phyloP scores from a whole-genome alignment of 1,284 basidiomycete genomes.

The Rhodotorula mucilaginosa region DNA sequence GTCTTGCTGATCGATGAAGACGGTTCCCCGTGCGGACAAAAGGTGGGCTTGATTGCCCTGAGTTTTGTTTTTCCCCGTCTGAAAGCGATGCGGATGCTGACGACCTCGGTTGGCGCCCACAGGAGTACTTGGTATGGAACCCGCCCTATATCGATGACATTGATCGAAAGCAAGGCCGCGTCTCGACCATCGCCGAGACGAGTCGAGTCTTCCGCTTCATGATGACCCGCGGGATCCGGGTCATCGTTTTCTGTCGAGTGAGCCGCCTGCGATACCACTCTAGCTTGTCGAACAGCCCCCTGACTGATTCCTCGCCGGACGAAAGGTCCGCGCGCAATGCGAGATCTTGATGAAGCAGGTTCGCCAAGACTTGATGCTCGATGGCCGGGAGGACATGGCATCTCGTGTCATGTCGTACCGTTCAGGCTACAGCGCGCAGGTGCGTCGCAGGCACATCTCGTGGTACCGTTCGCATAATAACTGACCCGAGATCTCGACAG shows the following conservation, averaged over 20 bases:
- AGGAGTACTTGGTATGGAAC: constrained; percentile 65
- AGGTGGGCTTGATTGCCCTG: constrained; percentile 51
- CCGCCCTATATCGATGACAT: constrained; percentile 63
- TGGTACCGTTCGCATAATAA: no score
- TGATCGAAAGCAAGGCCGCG: constrained; percentile 60
- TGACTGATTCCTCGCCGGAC: background rate
- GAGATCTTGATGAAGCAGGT: constrained; percentile 80
- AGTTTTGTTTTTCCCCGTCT: background rate
- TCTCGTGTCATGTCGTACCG: constrained; percentile 78
- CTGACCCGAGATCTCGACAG: constrained; percentile 48
- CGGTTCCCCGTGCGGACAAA: constrained; percentile 76
- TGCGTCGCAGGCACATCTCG: constrained; percentile 37
- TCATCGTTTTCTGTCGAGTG: constrained; percentile 86
- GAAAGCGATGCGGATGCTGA: background rate
- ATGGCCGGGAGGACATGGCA: constrained; percentile 73
- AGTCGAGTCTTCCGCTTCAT: constrained; percentile 72
- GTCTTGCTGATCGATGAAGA: constrained; percentile 73
- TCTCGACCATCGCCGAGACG: constrained; percentile 68
- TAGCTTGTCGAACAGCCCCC: background rate
- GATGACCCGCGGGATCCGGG: constrained; percentile 74
- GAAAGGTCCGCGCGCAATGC: constrained; percentile 71
- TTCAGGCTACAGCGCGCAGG: constrained; percentile 67
- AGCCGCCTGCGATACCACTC: constrained; percentile 4
- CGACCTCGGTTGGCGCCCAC: constrained; percentile 41
- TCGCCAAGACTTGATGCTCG: constrained; percentile 66